Base-by-base conservation (phyloP, 148 eudicot species). In the Fagopyrum tataricum region DNA sequence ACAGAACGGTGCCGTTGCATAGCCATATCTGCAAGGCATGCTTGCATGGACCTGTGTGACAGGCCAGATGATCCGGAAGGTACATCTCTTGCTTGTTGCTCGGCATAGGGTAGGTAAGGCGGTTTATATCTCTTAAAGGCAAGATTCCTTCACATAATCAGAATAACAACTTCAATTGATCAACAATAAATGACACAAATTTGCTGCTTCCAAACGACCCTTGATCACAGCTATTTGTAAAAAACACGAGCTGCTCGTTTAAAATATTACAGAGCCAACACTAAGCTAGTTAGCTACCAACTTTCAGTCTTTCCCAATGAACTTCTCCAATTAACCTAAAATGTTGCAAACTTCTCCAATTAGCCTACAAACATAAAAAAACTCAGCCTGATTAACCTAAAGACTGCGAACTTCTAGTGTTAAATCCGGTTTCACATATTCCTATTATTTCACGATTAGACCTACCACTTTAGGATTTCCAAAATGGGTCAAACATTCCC, bases 1-100 rank as follows among this genome's bases (percentile, higher is more conserved):
- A 85, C 78, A 24, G 82, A 79, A 61, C 83, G 83, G 53, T 93
- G 94, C 46, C 71, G 79, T 44, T 70, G 77, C 81, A 86, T 79
- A 17, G 98, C 98, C 5, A 84, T 61, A 84, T 87, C 85, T 84
- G 84, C 84, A 77, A 89, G 74, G 23, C 79, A 76, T 14, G 70
- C 67, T 59, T 49, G 86, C 76, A 87, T 75, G 44, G 80, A 74
- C 70, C 72, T 75, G 46, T 73, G 82, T 41, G 83, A 74, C 71
- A 39, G 76, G 66, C 55, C 14, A 59, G 80, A 46, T 10, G 71
- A 59, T 71, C 71, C 80, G 48, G 81, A 75, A 62, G 67, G 64
- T 46, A 67, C 67, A 61, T 70, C 70, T 41, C 41, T 64, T 17
- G 56, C 55, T 59, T 44, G 73, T 39, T 82, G 82, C 76, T 90